phyloP scores from a whole-genome alignment of 2,329 filamentous ascomycete genomes.

The Epichloe sibirici region DNA sequence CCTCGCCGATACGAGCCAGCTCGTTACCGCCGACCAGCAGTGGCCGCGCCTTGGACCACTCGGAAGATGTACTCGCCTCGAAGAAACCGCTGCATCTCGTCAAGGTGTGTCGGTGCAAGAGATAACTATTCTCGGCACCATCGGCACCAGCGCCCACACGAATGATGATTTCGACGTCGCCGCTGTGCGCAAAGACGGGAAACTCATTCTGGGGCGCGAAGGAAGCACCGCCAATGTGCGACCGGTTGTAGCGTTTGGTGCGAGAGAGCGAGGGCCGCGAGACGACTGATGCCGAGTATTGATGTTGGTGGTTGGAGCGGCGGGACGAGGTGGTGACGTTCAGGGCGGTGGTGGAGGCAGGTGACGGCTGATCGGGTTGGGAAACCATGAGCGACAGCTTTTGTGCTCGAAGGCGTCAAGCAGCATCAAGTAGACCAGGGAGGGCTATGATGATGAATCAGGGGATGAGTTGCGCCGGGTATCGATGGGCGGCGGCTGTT shows the following conservation, averaged over 20 bases:
- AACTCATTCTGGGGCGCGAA: constrained; percentile 79
- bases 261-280: constrained; percentile 48
- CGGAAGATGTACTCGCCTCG: constrained; percentile 68
- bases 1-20: constrained; percentile 42
- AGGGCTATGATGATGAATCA: neutral
- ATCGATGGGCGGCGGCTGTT: neutral
- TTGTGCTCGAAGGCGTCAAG: neutral
- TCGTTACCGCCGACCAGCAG: constrained; percentile 26
- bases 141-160: constrained; percentile 45
- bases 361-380: constrained; percentile 36
- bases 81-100: constrained; percentile 91
- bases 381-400: constrained; percentile 42
- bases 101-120: constrained; percentile 78
- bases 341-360: constrained; percentile 3
- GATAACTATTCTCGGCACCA: constrained; percentile 58
- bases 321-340: constrained; percentile 3
- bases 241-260: constrained; percentile 64
- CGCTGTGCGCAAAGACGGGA: constrained; percentile 77
- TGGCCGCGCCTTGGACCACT: constrained; percentile 44
- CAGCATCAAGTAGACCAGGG: neutral
- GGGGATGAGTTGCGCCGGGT: neutral
- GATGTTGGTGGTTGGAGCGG: neutral
- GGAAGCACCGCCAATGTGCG: constrained; percentile 60
- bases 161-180: constrained; percentile 85
- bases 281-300: constrained; percentile 36